Base-by-base conservation (phyloP, 169 alveolate genomes). In the Blepharisma undulans region DNA sequence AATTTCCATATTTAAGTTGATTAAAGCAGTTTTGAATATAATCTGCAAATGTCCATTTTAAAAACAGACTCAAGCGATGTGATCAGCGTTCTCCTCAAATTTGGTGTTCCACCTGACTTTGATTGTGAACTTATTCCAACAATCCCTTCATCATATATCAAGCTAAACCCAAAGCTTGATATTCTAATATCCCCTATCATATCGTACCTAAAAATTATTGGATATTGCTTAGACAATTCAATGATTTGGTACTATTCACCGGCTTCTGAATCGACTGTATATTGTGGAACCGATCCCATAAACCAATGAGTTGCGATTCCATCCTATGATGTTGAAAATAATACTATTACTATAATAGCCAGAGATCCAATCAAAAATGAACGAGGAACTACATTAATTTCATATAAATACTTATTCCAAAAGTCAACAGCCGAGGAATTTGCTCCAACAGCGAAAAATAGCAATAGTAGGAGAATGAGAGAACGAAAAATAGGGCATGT, bases 401-500 rank as follows among this genome's bases (percentile, higher is more conserved):
- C 27, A 22, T 78, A 7, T 32, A 10, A 8, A 22, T 22, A 27
- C 10, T 5, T 72, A 22, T 22, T 6, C 7, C 33, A 27, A 6
- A 6, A 12, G 60, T 21, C 6, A 78, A 36, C 14, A 5, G 60
- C 4, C 8, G 59, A 78, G 16, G 32, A 30, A 66, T 14, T 59
- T 4, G 10, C 71, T 18, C 34, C 10, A 48, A 27, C 22, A 16
- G 18, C 34, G 7, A 59, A 66, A 21, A 85, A 85, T 25, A 74
- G 74, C 79, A 72, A 72, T 72, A 5, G n/a, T 5, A 82, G 93
- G 88, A 86, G 96, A 78, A 94, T 96, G 25, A 95, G 93, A 81
- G 97, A 95, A 85, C 90, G 96, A 84, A 95, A 95, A 81, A 95
- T 95, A 2, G 93, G 95, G 60, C 93, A 86, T 76, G 91, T 95